These are phyloP conservation scores for Xylaria arbuscula DNA, from an alignment of 2,329 filamentous ascomycete species.

Conservation along the genomic window DNA sequence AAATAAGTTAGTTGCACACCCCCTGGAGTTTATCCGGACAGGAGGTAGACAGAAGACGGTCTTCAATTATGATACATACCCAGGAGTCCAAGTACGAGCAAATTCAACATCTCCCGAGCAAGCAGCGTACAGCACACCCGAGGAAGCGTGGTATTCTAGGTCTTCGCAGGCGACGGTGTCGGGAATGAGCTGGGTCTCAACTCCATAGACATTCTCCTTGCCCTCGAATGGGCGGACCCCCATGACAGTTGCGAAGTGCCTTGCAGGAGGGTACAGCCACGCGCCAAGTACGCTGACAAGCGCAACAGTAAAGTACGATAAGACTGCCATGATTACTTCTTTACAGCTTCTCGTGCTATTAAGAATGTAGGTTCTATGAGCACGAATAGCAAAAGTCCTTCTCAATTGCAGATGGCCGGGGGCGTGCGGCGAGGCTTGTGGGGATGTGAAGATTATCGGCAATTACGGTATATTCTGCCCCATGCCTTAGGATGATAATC, in stretches of 20 bases:
- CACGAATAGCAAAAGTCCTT: neutral
- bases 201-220: constrained; percentile 40
- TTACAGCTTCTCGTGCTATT: neutral
- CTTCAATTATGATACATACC: constrained; percentile 35
- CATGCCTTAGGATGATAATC: too few species aligned
- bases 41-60: neutral
- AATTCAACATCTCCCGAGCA: constrained; percentile 58
- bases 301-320: constrained; percentile 35
- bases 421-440: neutral
- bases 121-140: constrained; percentile 64
- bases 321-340: constrained; percentile 37
- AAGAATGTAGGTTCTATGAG: neutral
- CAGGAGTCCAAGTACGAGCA: constrained; percentile 43
- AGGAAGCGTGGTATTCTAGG: constrained; percentile 63
- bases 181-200: constrained; percentile 53
- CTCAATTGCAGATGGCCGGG: neutral
- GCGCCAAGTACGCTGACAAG: constrained; percentile 39
- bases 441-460: neutral
- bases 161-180: constrained; percentile 70
- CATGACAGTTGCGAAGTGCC: constrained; percentile 32
- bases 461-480: neutral
- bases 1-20: constrained; percentile 5
- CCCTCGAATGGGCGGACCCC: constrained; percentile 39
- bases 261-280: constrained; percentile 40
- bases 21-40: neutral